Percentiles rank a stretch among this genome's conserved stretches.
phyloP scores from a whole-genome alignment of 2,329 filamentous ascomycete species.

The Cladosporium sp. region DNA sequence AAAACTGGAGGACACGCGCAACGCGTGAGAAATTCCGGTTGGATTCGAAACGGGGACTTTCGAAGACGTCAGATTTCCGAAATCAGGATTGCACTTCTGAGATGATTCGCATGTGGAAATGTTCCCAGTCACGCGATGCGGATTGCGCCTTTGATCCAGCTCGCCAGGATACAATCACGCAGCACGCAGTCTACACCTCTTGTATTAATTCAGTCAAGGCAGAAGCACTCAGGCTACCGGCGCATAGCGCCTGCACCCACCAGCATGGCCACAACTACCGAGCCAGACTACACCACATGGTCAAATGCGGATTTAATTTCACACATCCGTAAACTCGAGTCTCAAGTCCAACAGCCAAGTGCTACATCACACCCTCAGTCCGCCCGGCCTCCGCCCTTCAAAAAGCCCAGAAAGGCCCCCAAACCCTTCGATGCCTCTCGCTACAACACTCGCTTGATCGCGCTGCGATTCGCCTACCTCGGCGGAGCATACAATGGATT shows the following conservation, averaged over 20 bases:
- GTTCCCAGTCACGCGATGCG: not conserved
- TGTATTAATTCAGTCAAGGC: not conserved
- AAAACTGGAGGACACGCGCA: no score
- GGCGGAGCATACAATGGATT: constrained; percentile 90
- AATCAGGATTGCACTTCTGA: not conserved
- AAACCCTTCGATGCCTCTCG: constrained; percentile 67
- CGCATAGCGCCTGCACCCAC: not conserved
- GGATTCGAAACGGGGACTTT: no score
- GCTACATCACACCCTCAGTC: constrained; percentile 21
- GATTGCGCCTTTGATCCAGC: not conserved
- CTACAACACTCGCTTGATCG: constrained; percentile 80
- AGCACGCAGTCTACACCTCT: not conserved
- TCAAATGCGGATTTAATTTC: constrained; percentile 64
- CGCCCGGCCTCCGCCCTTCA: constrained; percentile 10
- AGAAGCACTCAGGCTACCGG: not conserved
- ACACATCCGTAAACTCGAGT: constrained; percentile 64
- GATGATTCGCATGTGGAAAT: not conserved
- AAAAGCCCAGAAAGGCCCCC: constrained; percentile 40
- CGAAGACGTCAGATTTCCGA: not conserved
- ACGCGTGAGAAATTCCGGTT: no score
- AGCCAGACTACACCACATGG: constrained; percentile 60
- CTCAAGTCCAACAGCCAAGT: constrained; percentile 50
- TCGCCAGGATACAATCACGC: not conserved
- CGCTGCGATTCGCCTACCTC: constrained; percentile 89
- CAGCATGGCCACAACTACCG: not conserved